These are phyloP conservation scores for Albatrellus sp. DNA, from an alignment of 1,284 basidiomycete genomes.

Conservation along the genomic window DNA sequence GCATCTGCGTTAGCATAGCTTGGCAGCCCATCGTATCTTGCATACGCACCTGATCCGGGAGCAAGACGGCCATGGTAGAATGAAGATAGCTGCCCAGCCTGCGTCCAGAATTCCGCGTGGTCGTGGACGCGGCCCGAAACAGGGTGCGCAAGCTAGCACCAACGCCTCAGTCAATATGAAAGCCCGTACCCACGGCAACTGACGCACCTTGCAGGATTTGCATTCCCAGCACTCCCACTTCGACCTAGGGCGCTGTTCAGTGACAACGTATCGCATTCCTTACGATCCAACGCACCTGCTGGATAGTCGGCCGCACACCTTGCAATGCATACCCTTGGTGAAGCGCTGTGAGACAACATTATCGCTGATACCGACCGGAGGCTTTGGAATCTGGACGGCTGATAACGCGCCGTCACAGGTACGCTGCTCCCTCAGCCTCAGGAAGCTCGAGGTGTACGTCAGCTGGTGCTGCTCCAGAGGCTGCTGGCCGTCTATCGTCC, in stretches of 20 bases:
- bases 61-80: conserved; percentile 11
- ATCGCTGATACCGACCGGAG: conserved; percentile 15
- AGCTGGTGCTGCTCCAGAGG: conserved; percentile 13
- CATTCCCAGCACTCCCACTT: conserved; percentile 71
- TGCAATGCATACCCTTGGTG: conserved; percentile 60
- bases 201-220: conserved; percentile 32
- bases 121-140: conserved; percentile 19
- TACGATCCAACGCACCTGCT: conserved; percentile 36
- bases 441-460: conserved; percentile 34
- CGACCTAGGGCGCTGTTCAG: conserved; percentile 26
- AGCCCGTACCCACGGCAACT: neutral
- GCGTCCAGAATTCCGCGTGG: conserved; percentile 31
- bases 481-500: conserved; percentile 22
- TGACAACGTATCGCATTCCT: neutral
- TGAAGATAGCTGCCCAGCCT: conserved; percentile 7
- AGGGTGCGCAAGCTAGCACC: conserved; percentile 8
- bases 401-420: neutral
- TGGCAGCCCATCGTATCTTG: neutral
- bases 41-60: conserved; percentile 14
- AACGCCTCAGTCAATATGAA: neutral
- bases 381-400: neutral
- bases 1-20: neutral
- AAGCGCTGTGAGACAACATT: conserved; percentile 40
- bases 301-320: conserved; percentile 53
- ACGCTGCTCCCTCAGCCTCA: conserved; percentile 4